Base-by-base conservation (phyloP, 768 basidiomycete genomes). In the Russula olivacea region DNA sequence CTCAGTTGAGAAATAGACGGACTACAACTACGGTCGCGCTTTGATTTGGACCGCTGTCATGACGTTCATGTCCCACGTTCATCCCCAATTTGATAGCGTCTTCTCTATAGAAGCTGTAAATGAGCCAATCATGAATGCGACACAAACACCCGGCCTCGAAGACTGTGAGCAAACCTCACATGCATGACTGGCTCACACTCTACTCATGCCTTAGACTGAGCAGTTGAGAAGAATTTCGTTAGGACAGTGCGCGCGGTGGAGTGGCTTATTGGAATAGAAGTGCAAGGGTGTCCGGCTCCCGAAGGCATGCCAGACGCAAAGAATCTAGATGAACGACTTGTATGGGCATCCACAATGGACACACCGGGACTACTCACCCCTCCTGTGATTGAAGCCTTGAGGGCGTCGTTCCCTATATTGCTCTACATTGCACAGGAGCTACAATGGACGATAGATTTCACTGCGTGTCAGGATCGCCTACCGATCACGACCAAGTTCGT, bases 41-140 rank as follows among this genome's bases (percentile, higher is more conserved):
- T 75, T 92, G 51, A 74, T 86, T n/a, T 92, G 90, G 90, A 83
- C 88, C 0, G 84, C 84, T 14, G 86, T 91, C 21, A 91, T 91
- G 85, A 86, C 90, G 0, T 73, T 80, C 11, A 75, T 92, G 4
- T 75, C 87, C 1, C 90, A 92, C 67, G 73, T 87, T 38, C 85
- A 91, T 69, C 79, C 88, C 6, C 74, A 76, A 45, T 92, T 92
- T 69, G 74, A 68, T 19, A 82, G 76, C 36, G 88, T 87, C 19
- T 84, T 86, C 48, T 76, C 86, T 1, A 86, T 92, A 34, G 81
- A 92, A 67, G 90, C 90, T 1, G 77, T 87, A 30, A 92, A 92
- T 65, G 90, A 92, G 62, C 87, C 87, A 0, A 83, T 89, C 68
- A 87, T 84, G 86, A 74, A 92, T 68, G 87, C 88, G 9, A 70